Base-by-base conservation (phyloP, 371 early-diverging fungal species). In the Syncephalastrum monosporum region DNA sequence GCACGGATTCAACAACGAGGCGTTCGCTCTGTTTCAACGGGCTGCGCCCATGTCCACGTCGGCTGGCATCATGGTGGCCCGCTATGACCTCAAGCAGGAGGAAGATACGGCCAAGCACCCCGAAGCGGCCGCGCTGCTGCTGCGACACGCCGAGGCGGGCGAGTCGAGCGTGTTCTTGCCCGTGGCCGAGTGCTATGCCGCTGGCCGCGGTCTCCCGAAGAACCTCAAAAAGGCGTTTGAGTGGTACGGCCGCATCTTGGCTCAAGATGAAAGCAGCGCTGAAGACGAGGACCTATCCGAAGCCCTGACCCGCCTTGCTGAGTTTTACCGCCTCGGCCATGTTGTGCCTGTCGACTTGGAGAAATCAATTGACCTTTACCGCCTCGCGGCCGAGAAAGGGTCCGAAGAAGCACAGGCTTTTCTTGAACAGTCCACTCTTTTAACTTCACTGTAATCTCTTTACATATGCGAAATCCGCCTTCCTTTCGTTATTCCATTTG, bases 181-280 rank as follows among this genome's bases (percentile, higher is more conserved):
- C 13, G 67, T 75, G 8, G 79, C 73, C 2, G 60, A 68, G 25
- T 95, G 96, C 59, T 95, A 89, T 65, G 95, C 93, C 61, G 80
- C 88, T 41, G 97, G 96, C 12, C 65, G 88, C 42, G 94, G 93
- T 8, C 79, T 89, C 1, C 75, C 76, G 38, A 71, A 78, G 64
- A 74, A 91, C 61, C 50, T 82, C 6, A 50, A 65, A 10, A 75
- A 83, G 60, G 94, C 96, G 4, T 81, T 93, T 16, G 58, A 79
- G 47, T 95, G 91, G 92, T 95, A 92, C 68, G 68, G 71, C n/a
- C 68, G 79, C 14, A 52, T 65, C 19, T 42, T 65, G 51, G 71
- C 91, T 38, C 56, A 14, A 21, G 27, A 50, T 25, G 58, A 57
- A 14, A 24, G 10, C 47, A 53, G 42, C 47, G 53, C 41, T 15